Percentiles rank a stretch among this genome's conserved stretches.
phyloP scores from a whole-genome alignment of 441 rosid species.

The Pelargonium cotyledonis region DNA sequence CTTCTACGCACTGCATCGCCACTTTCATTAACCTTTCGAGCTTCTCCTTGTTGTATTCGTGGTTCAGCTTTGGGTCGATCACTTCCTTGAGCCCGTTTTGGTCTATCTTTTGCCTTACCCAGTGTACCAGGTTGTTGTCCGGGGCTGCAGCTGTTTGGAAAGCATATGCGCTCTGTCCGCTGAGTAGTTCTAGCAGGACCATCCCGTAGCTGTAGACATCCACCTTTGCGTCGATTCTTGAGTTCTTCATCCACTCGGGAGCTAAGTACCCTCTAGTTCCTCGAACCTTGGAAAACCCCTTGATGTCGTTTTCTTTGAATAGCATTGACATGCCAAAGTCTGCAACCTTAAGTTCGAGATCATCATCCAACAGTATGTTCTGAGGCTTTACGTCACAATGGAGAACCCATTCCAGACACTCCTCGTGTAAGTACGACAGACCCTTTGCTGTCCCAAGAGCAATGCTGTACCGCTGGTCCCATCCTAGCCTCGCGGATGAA shows the following conservation, averaged over 20 bases:
- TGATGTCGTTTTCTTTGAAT: background rate
- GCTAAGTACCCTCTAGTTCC: background rate
- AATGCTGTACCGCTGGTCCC: constrained; percentile 23
- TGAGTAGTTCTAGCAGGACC: background rate
- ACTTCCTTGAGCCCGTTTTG: background rate
- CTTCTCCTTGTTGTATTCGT: background rate
- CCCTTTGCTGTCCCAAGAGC: constrained; percentile 30
- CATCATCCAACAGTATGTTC: constrained; percentile 17
- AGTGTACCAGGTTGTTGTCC: background rate
- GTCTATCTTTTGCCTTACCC: background rate
- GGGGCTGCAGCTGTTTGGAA: background rate
- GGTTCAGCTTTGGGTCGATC: background rate
- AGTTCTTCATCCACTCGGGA: constrained; percentile 2
- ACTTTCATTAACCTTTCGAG: background rate
- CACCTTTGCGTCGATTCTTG: background rate
- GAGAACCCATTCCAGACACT: background rate
- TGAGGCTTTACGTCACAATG: constrained; percentile 5
- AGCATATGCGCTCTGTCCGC: background rate
- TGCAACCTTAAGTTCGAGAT: constrained; percentile 10
- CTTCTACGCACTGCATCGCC: background rate
- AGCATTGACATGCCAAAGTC: background rate
- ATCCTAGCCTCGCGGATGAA: constrained; percentile 14
- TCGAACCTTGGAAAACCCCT: background rate
- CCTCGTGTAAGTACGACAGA: constrained; percentile 18
- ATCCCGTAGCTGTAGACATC: constrained; percentile 6